Evolutionary conservation across 805 yeast genomes (phyloP), one percentile per base, ranked within the genome.

Genomic region (Yarrowia sp.): DNA sequence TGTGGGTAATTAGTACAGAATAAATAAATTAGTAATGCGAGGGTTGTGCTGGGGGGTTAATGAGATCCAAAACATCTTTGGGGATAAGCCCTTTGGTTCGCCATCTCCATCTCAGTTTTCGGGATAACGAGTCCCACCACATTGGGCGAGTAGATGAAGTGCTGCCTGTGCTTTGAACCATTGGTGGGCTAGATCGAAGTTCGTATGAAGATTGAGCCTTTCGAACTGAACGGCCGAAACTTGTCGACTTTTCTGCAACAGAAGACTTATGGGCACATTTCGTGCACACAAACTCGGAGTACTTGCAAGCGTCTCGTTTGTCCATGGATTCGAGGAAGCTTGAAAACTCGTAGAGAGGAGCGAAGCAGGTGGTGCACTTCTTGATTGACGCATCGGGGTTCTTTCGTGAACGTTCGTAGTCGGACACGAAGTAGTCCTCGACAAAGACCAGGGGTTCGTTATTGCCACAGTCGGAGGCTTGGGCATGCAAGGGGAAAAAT

Each of bases 101-200:
- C 87, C 87, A 84, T 72, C 86, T 77, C 86, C 86, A 83, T 69
- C 85, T 77, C 19, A 85, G 72, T 71, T 80, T 83, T 66, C 74
- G 70, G 52, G 72, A 72, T 14, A 77, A 26, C 8, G 70, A 48
- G n/a, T 70, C 69, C 35, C 71, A 58, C 78, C 78, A 76, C 41
- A 70, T 71, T 4, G 71, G 59, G 16, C 56, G 45, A 11, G 67
- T 48, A 9, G 56, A 15, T n/a, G 67, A 43, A 19, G 45, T 61
- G 42, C 16, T n/a, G n/a, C 19, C 16, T 15, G 52, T 55, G 15
- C 41, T 16, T 26, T 56, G 49, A 15, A 26, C 32, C 49, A 56
- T 2, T 15, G 52, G 32, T 1, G 42, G 65, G 1, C 43, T 15
- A 8, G 65, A 59, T 32, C 65, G 12, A 12, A 59, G 65, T 41